Base-by-base conservation (phyloP, 495 filamentous ascomycete genomes). In the Hypoxylon subgilvum region DNA sequence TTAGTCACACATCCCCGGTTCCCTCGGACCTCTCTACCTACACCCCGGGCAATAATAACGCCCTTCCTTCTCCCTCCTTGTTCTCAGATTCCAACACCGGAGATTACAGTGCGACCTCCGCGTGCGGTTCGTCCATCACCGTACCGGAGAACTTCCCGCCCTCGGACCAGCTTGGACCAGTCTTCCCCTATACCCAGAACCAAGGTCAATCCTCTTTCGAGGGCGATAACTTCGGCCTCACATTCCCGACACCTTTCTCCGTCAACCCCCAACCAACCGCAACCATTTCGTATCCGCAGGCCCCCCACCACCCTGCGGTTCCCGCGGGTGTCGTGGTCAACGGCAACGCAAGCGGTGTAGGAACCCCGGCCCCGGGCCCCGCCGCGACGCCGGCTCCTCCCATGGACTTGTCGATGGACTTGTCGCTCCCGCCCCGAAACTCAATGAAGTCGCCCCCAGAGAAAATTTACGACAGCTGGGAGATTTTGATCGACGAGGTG, bases 381-480 rank as follows among this genome's bases (percentile, higher is more conserved):
- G 55, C 61, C 31, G 45, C 67, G 3, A 49, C 58, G 23, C 59
- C 65, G 13, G 62, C 63, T 40, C 59, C 68, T 23, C 64, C 58
- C 38, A 60, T 61, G 30, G 62, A 57, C 28, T 62, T 67, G 49
- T 35, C 63, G 2, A 35, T 63, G n/a, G n/a, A n/a, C n/a, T n/a
- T 17, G 63, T 65, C 6, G 66, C 70, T 10, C 69, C 72, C 52
- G 63, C 70, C 14, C 70, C 63, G 61, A 13, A 66, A 65, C 13
- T 53, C 70, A 31, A 58, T 81, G 12, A 70, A 65, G n/a, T 76
- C 78, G 13, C 78, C 78, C 34, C 74, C 75, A 38, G 77, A 79
- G 49, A 72, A 71, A 19, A 76, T 81, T 57, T 81, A 73, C 48
- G 51, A 64, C 13, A 70, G 62, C 43, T 79, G 78, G 45, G 75